phyloP scores from a whole-genome alignment of 2,329 filamentous ascomycete species.

The Monilinia fructicola region DNA sequence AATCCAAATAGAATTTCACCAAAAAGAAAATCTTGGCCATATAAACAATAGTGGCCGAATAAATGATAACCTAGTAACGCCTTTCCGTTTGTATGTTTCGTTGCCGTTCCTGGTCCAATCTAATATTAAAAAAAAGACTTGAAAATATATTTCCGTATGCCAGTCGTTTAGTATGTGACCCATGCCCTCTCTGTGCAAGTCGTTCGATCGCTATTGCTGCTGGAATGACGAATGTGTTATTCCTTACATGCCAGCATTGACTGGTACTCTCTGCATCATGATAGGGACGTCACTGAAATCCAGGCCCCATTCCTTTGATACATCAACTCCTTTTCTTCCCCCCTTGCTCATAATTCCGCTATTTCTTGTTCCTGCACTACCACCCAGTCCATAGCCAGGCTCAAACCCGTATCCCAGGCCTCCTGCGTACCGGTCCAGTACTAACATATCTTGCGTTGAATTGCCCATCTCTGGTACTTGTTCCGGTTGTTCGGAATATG shows the following conservation, averaged over 20 bases:
- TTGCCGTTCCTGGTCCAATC: slow-evolving; percentile 11
- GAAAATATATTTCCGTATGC: not conserved
- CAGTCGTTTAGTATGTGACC: not conserved
- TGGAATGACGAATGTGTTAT: not conserved
- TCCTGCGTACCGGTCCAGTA: slow-evolving; percentile 34
- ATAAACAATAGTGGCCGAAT: not conserved
- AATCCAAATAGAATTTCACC: not conserved
- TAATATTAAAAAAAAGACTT: not conserved
- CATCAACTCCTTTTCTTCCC: slow-evolving; percentile 26
- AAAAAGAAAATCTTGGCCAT: not conserved
- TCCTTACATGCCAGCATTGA: slow-evolving; percentile 8
- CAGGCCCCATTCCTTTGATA: slow-evolving; percentile 28
- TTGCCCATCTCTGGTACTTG: slow-evolving; percentile 22
- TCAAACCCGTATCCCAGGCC: slow-evolving; percentile 33
- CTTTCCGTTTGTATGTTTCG: slow-evolving; percentile 12
- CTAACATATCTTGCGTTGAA: slow-evolving; percentile 33
- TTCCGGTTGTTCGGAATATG: slow-evolving; percentile 23
- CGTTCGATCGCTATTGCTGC: not conserved
- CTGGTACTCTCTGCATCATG: slow-evolving; percentile 28
- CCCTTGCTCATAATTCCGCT: slow-evolving; percentile 20
- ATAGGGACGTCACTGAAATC: slow-evolving; percentile 36
- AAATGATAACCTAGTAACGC: not conserved
- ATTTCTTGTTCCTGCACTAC: slow-evolving; percentile 29
- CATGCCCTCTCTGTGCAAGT: not conserved
- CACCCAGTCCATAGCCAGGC: slow-evolving; percentile 27